phyloP scores from a whole-genome alignment of 352 stramenopile species.

The Globisporangium polare region DNA sequence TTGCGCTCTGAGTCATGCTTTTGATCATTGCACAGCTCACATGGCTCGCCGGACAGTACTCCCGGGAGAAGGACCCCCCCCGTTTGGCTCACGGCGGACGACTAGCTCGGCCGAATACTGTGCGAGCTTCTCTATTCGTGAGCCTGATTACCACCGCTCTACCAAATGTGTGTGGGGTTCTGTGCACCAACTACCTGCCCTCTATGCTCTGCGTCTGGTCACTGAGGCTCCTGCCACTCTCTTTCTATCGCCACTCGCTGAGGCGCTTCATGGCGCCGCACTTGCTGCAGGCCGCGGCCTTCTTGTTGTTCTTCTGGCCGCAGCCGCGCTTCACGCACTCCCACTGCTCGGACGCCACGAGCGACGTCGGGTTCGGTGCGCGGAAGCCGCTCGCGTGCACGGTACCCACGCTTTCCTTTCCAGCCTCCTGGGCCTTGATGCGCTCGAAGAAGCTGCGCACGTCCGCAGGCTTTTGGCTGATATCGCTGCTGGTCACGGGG shows the following conservation, averaged over 20 bases:
- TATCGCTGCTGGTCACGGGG: not conserved
- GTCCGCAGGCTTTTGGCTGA: slow-evolving; percentile 15
- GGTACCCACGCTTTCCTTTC: slow-evolving; percentile 55
- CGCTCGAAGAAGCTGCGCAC: slow-evolving; percentile 63
- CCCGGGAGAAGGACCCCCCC: too few relatives aligned
- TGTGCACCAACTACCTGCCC: too few relatives aligned
- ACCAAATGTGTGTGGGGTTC: too few relatives aligned
- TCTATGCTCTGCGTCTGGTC: too few relatives aligned
- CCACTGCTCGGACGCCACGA: slow-evolving; percentile 46
- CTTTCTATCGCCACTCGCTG: slow-evolving; percentile 58
- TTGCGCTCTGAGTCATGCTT: too few relatives aligned
- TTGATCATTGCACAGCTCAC: too few relatives aligned
- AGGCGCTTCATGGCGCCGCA: slow-evolving; percentile 78
- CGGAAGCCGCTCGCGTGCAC: slow-evolving; percentile 47
- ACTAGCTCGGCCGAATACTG: too few relatives aligned
- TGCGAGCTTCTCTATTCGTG: too few relatives aligned
- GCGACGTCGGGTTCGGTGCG: slow-evolving; percentile 23
- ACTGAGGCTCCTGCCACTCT: not conserved
- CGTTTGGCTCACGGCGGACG: too few relatives aligned
- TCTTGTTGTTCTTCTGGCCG: slow-evolving; percentile 66
- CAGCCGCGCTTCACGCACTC: slow-evolving; percentile 64
- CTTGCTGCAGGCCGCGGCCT: slow-evolving; percentile 57
- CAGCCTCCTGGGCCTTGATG: slow-evolving; percentile 52
- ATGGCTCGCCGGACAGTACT: too few relatives aligned
- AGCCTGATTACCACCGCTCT: too few relatives aligned